Evolutionary conservation across 352 stramenopile species (phyloP).

Genomic region (Thraustochytrium sp.): DNA sequence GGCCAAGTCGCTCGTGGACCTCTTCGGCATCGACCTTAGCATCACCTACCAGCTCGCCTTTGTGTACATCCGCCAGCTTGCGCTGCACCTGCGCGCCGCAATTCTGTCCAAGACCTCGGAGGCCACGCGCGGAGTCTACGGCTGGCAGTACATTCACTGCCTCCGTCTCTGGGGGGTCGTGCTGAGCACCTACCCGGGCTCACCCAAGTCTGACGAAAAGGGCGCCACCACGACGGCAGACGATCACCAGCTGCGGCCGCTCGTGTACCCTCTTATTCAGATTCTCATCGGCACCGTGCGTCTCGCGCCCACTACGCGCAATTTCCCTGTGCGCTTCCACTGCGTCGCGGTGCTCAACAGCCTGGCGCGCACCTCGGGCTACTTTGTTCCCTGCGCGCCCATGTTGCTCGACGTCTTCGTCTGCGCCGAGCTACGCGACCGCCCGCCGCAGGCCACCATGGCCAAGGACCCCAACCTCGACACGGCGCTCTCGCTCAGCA

Average conservation of each 20-base stretch:
- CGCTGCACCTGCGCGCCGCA: slow-evolving; percentile 91
- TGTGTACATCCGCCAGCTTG: slow-evolving; percentile 96
- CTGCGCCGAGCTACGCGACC: slow-evolving; percentile 67
- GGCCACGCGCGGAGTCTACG: slow-evolving; percentile 62
- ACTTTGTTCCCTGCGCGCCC: slow-evolving; percentile 88
- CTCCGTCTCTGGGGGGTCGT: slow-evolving; percentile 90
- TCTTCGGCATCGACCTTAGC: slow-evolving; percentile 90
- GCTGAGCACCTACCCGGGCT: slow-evolving; percentile 73
- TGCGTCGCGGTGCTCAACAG: slow-evolving; percentile 92
- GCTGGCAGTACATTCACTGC: slow-evolving; percentile 98
- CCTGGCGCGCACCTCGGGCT: slow-evolving; percentile 82
- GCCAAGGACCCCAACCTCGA: slow-evolving; percentile 58
- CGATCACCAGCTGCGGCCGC: slow-evolving; percentile 63
- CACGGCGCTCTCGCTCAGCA: slow-evolving; percentile 41
- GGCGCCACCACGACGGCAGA: slow-evolving; percentile 55
- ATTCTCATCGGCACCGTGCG: slow-evolving; percentile 67
- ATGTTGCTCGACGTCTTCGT: slow-evolving; percentile 88
- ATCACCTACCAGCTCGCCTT: slow-evolving; percentile 98
- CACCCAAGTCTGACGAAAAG: slow-evolving; percentile 50
- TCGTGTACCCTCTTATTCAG: slow-evolving; percentile 92
- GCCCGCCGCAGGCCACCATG: slow-evolving; percentile 31
- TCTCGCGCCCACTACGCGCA: slow-evolving; percentile 61
- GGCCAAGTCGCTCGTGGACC: slow-evolving; percentile 95
- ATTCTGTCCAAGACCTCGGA: slow-evolving; percentile 86
- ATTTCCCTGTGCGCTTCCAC: slow-evolving; percentile 89